Conservation (phyloP, 2,329 filamentous ascomycete genomes). For the Sclerotinia glacialis region DNA sequence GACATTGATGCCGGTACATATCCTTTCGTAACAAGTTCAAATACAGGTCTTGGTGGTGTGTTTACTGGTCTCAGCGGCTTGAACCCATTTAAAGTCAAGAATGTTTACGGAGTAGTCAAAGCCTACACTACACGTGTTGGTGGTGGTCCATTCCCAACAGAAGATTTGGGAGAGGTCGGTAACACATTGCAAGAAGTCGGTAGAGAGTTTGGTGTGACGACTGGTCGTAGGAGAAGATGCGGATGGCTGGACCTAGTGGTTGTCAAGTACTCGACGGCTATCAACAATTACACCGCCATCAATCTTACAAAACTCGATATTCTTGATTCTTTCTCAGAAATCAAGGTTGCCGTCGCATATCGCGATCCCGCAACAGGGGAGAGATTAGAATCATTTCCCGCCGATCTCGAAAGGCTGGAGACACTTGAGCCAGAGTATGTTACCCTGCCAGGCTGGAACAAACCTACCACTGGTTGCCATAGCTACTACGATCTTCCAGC, state of each 20-base stretch:
- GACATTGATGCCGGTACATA: conserved; percentile 58
- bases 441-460: conserved; percentile 68
- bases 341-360: conserved; percentile 75
- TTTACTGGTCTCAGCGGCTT: conserved; percentile 60
- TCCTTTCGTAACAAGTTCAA: conserved; percentile 40
- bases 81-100: conserved; percentile 58
- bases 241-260: conserved; percentile 57
- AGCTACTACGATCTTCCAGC: conserved; percentile 5
- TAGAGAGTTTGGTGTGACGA: conserved; percentile 44
- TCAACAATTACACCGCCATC: conserved; percentile 43
- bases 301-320: conserved; percentile 66
- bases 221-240: conserved; percentile 59
- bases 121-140: conserved; percentile 49
- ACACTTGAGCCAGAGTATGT: conserved; percentile 45
- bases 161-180: conserved; percentile 49
- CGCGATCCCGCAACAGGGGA: conserved; percentile 47
- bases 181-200: conserved; percentile 50
- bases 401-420: conserved; percentile 57
- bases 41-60: conserved; percentile 53
- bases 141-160: conserved; percentile 65
- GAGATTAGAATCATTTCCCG: conserved; percentile 61
- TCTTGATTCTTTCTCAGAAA: conserved; percentile 68
- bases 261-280: conserved; percentile 52
- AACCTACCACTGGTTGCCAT: conserved; percentile 59
- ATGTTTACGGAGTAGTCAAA: conserved; percentile 65